A percentile compares a stretch with the other conserved stretches of the same genome.
These are phyloP conservation scores for Auricularia sp. DNA, from an alignment of 768 basidiomycete genomes.

Conservation along the genomic window DNA sequence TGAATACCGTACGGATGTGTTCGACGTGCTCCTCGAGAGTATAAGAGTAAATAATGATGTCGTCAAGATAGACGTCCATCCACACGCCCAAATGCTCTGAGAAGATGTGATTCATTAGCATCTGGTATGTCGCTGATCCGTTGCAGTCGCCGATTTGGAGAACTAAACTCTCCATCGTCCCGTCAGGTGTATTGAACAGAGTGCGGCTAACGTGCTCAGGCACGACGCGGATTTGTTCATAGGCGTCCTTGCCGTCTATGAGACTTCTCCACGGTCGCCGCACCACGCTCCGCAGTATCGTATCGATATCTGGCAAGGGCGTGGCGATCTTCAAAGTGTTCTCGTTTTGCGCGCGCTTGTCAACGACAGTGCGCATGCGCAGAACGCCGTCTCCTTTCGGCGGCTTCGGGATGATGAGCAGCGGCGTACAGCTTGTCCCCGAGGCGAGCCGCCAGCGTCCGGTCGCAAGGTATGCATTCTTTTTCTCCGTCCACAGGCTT, in stretches of 20 bases:
- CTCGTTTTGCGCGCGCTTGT: slow-evolving; percentile 21
- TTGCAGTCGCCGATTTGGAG: slow-evolving; percentile 26
- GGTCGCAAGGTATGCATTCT: slow-evolving; percentile 18
- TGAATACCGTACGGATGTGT: slow-evolving; percentile 23
- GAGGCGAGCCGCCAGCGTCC: slow-evolving; percentile 22
- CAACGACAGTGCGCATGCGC: slow-evolving; percentile 14
- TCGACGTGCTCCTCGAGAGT: slow-evolving; percentile 19
- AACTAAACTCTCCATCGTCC: slow-evolving; percentile 33
- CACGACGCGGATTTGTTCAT: slow-evolving; percentile 21
- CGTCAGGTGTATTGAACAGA: slow-evolving; percentile 27
- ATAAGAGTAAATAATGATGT: slow-evolving; percentile 25
- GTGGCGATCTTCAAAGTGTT: no score
- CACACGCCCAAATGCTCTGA: slow-evolving; percentile 18
- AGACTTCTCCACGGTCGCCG: slow-evolving; percentile 12
- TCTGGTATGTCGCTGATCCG: slow-evolving; percentile 30
- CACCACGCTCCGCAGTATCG: slow-evolving; percentile 15
- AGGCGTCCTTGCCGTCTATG: slow-evolving; percentile 22
- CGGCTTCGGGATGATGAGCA: slow-evolving; percentile 24
- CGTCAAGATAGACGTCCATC: slow-evolving; percentile 27
- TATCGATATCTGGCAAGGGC: slow-evolving; percentile 20
- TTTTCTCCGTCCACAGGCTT: slow-evolving; percentile 20
- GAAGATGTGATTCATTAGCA: slow-evolving; percentile 33
- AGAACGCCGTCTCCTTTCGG: slow-evolving; percentile 9
- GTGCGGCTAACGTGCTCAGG: slow-evolving; percentile 13
- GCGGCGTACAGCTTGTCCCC: slow-evolving; percentile 20